A percentile compares a stretch with the other conserved stretches of the same genome.
phyloP scores from a whole-genome alignment of 495 filamentous ascomycete species.

The Ramalina peruviana region DNA sequence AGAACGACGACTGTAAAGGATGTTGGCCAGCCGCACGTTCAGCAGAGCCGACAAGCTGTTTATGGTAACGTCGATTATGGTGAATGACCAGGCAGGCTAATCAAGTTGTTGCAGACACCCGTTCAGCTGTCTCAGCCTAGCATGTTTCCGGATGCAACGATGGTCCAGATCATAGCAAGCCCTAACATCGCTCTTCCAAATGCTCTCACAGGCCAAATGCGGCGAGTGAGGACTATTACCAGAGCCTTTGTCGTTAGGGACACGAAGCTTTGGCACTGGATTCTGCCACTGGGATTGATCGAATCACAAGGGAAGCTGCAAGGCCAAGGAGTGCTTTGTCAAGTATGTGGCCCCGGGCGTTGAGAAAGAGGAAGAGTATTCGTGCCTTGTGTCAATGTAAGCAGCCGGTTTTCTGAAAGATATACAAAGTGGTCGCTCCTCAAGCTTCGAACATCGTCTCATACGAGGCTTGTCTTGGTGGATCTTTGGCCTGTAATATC shows the following conservation, averaged over 20 bases:
- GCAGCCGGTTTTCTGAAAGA: neutral
- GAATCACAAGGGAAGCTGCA: neutral
- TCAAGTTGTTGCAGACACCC: conserved; percentile 8
- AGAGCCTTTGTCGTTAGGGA: neutral
- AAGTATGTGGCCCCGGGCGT: neutral
- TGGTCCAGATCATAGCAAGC: neutral
- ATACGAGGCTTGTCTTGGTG: neutral
- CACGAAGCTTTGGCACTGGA: neutral
- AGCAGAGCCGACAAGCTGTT: conserved; percentile 7
- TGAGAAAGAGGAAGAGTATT: neutral
- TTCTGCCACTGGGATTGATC: neutral
- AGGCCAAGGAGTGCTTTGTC: neutral
- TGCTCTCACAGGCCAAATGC: neutral
- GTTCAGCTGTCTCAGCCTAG: neutral
- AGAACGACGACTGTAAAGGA: too few relatives aligned
- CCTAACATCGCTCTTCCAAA: neutral
- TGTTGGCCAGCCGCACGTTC: neutral
- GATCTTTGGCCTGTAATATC: neutral
- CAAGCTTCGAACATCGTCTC: neutral
- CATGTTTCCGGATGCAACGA: conserved; percentile 6
- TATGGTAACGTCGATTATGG: neutral
- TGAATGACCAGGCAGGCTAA: neutral
- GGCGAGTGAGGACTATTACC: neutral
- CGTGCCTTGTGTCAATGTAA: neutral
- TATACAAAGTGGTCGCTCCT: neutral